Evolutionary conservation across 257 asterid genomes (phyloP).

Genomic region (Salvia splendens): DNA sequence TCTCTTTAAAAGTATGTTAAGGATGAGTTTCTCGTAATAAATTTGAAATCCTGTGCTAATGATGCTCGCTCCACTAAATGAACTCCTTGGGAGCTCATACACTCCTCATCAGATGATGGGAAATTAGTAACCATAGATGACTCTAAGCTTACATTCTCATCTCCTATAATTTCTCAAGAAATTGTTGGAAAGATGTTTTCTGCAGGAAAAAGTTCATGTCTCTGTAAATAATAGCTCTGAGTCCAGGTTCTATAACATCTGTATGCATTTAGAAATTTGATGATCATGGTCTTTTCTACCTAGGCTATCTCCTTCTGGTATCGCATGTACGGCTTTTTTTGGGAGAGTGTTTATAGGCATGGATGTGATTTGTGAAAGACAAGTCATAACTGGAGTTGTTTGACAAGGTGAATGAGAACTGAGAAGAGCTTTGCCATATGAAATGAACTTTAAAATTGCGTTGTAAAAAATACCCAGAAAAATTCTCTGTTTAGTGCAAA

Average conservation of each 20-base stretch:
- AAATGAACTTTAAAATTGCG: not conserved
- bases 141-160: slow-evolving; percentile 3
- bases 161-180: too few species aligned
- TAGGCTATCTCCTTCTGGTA: not conserved
- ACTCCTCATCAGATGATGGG: not conserved
- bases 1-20: not conserved
- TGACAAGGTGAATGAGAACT: not conserved
- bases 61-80: not conserved
- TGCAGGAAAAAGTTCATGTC: not conserved
- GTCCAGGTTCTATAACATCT: not conserved
- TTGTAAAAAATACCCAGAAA: too few species aligned
- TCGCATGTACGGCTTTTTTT: not conserved
- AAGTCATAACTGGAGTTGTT: not conserved
- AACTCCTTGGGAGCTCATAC: not conserved
- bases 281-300: slow-evolving; percentile 4
- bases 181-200: too few species aligned
- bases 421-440: slow-evolving; percentile 4
- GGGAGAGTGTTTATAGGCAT: not conserved
- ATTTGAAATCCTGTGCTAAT: not conserved
- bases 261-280: slow-evolving; percentile 14
- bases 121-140: not conserved
- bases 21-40: not conserved
- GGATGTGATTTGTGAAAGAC: slow-evolving; percentile 14
- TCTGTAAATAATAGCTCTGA: not conserved
- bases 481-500: not conserved